Base-by-base conservation (phyloP, 441 rosid species). In the Erodium moschatum region DNA sequence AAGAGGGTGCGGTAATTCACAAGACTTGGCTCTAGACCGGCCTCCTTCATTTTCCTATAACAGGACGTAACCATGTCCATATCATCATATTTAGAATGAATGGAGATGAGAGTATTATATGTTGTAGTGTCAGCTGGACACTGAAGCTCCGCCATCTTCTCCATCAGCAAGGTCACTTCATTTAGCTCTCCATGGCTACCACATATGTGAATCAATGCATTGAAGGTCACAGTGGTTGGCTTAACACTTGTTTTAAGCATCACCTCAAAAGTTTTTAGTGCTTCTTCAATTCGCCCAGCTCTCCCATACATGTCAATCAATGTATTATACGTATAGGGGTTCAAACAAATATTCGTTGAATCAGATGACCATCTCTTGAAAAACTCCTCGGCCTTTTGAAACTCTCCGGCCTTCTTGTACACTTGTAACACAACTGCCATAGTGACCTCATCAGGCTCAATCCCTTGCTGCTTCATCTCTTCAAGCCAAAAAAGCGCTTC, bases 1-100 rank as follows among this genome's bases (percentile, higher is more conserved):
- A 92, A 76, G 33, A 92, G 87, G 9, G 98, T 92, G 12, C 89
- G 85, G 76, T 89, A 92, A 74, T 89, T 89, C 76, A 90, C 96
- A 70, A 76, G 31, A 12, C 21, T 60, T 20, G 64, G 64, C 64
- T 60, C 64, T 21, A 60, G 31, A 60, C 64, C 31, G 6, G 64
- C 64, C 64, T 60, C 64, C 64, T 21, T 60, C 29, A 60, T 60
- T 20, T 60, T 60, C 6, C 64, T 20, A 60, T 19, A 60, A 60
- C 9, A 60, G 33, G n/a, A 21, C 3, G 64, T 60, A 21, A 29
- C 64, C 64, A 3, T 60, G 31, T 21, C 10, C 64, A 60, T 60
- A 60, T 60, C 64, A 60, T 19, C 64, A 60, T 20, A 6, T 20
- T 60, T 60, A 19, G 29, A 20, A 60, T 60, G 31, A 20, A 60